Evolutionary conservation across 75 land plant species (phyloP).

Genomic region (Larix kaempferi): DNA sequence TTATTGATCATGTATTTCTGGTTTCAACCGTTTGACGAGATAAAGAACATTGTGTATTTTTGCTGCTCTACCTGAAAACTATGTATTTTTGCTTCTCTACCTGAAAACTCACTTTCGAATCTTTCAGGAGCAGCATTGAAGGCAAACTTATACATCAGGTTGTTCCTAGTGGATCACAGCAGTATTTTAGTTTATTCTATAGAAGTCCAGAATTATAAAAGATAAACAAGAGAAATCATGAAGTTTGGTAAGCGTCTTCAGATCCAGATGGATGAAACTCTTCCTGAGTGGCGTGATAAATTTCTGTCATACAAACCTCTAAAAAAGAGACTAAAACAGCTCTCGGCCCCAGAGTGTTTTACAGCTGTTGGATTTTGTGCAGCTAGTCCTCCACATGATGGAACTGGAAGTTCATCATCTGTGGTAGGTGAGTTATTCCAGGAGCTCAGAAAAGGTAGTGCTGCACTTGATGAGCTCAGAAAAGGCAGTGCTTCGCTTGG

Average conservation of each 20-base stretch:
- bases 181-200: background rate
- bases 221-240: conserved; percentile 31
- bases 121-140: background rate
- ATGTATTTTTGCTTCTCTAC: no score
- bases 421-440: background rate
- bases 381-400: conserved; percentile 3
- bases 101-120: background rate
- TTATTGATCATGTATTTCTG: no score
- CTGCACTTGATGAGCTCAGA: background rate
- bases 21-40: background rate
- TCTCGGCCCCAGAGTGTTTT: conserved; percentile 11
- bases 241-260: conserved; percentile 86
- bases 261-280: conserved; percentile 78
- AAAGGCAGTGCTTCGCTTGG: background rate
- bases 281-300: conserved; percentile 95
- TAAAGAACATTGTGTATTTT: background rate
- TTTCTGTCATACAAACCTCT: conserved; percentile 86
- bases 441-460: conserved; percentile 1
- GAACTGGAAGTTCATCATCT: background rate
- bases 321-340: conserved; percentile 73
- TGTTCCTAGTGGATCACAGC: background rate
- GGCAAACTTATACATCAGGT: background rate
- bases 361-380: conserved; percentile 1
- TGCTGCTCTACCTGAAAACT: no score
- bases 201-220: background rate